Evolutionary conservation across 108 stramenopile species (phyloP), one percentile per base, ranked within the genome.

Genomic region (Nitzschia sp.): DNA sequence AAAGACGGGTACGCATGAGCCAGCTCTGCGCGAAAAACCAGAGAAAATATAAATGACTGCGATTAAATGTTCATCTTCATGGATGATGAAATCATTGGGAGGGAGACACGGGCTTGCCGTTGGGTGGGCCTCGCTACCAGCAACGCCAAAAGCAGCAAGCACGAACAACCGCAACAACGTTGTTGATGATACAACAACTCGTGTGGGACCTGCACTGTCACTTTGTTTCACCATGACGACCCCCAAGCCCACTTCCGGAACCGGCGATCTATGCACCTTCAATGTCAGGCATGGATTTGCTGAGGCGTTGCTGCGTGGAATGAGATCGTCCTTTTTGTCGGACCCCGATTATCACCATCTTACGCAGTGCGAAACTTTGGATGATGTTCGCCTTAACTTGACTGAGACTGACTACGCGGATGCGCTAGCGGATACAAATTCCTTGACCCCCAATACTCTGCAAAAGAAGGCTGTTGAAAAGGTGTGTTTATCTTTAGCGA

Each of bases 381-480:
- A 98, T 36, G 99, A 99, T 80, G 85, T 98, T n/a, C 84, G 90
- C 66, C 80, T 99, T 62, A 99, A 99, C 75, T 72, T 99, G 34
- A 95, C 96, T 24, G 99, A 99, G 82, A 97, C 94, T 15, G 99
- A 99, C 78, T 99, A 98, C 64, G 85, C 81, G 24, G 88, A 92
- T 64, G 92, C 91, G 11, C 57, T 99, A 54, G 86, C 87, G 19
- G 94, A 97, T 67, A 90, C 91, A 63, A 65, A 68, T 26, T 34
- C 79, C 32, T 59, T 96, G 65, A 89, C 88, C 34, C 95, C 94
- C 35, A 89, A 87, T 49, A 82, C 82, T 19, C 78, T 95, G 30
- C 93, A 93, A 73, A 90, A 89, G 74, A 85, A 81, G 30, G 93
- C 93, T 28, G 83, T 95, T 69, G 87, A 92, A 59, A 95, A 95